Evolutionary conservation across 768 basidiomycete genomes (phyloP), one percentile per base, ranked within the genome.

Genomic region (Hemileccinum rubropunctum): DNA sequence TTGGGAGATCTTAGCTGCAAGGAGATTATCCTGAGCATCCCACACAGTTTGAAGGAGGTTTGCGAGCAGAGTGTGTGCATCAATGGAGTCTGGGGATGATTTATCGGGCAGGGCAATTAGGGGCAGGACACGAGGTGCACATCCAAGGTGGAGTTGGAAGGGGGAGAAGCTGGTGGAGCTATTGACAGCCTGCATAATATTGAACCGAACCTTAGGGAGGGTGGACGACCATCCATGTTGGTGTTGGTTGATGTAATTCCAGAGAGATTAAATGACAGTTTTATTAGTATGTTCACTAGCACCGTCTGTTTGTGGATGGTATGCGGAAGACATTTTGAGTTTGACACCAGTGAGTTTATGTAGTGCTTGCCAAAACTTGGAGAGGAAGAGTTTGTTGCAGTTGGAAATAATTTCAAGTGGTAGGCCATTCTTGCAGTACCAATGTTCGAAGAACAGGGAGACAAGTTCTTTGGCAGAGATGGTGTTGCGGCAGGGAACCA

Each of bases 141-240:
- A 37, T 0, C 71, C 65, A 3, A 58, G 21, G 12, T 53, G 49
- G 0, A 71, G 51, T 20, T 71, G 63, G 50, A 75, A 75, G 3
- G 48, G 50, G 0, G 62, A 64, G 45, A 64, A 71, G 1, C 69
- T 62, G 59, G 68, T 67, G 51, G 40, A 64, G 17, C 45, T 33
- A 27, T 71, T 72, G 0, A 65, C 54, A 0, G 61, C 58, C 38
- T 66, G 70, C 61, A 74, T 75, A 6, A 71, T 48, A 4, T 57
- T 50, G 47, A 73, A 74, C 3, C 66, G 48, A 0, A 74, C 50
- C 0, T 39, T 41, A 0, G 69, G 72, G 0, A 75, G 52, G 0
- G 59, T 56, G 0, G 20, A 14, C 0, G 59, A 54, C 74, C 72
- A 76, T 0, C 65, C 68, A 4, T 48, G 32, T 20, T 65, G 63